A percentile compares a stretch with the other conserved stretches of the same genome.
phyloP scores from a whole-genome alignment of 257 asterid species.

The Avicennia marina region DNA sequence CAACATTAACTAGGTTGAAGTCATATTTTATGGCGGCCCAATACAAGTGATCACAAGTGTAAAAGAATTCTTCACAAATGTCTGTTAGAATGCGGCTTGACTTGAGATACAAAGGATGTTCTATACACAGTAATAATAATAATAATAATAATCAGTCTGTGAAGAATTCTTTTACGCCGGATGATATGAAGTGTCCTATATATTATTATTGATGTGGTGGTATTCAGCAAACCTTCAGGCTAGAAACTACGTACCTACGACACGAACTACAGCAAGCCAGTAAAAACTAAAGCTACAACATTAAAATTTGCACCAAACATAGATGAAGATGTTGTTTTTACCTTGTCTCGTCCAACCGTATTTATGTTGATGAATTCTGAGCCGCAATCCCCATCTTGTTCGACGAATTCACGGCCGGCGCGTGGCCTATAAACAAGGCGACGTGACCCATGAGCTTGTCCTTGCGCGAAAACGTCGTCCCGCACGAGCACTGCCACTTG shows the following conservation, averaged over 20 bases:
- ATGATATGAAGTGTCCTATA: no score
- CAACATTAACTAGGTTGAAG: no score
- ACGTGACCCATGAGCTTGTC: conserved; percentile 80
- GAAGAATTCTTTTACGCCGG: not conserved
- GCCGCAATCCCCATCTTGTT: conserved; percentile 25
- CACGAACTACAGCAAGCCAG: no score
- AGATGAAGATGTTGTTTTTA: no score
- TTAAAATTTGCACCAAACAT: no score
- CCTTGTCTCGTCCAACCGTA: no score
- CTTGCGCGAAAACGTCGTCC: conserved; percentile 73
- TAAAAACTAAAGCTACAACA: no score
- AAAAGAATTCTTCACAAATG: not conserved
- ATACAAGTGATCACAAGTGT: not conserved
- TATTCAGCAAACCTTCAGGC: no score
- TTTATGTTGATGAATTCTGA: not conserved
- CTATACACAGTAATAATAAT: not conserved
- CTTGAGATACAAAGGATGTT: no score
- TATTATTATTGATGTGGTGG: no score
- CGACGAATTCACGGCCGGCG: conserved; percentile 31
- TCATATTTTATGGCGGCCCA: no score
- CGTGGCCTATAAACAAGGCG: conserved; percentile 63
- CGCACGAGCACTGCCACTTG: conserved; percentile 78
- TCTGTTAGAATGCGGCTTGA: not conserved
- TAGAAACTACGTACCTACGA: no score
- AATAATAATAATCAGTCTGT: not conserved